Evolutionary conservation across 2,329 filamentous ascomycete genomes (phyloP), one percentile per base, ranked within the genome.

Genomic region (Clonostachys chloroleuca): DNA sequence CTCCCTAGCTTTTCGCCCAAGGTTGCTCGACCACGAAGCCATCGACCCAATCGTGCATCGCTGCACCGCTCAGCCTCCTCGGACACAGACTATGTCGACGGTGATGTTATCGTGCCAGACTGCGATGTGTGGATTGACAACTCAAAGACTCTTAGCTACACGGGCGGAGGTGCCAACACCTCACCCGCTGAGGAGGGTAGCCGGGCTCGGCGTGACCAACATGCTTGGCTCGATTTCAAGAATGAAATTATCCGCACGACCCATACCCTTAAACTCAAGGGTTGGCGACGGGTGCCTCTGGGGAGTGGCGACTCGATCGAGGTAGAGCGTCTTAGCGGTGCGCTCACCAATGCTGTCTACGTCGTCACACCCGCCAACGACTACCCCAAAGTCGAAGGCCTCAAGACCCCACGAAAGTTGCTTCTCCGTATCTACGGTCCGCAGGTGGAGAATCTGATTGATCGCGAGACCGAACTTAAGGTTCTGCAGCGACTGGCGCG

Each of bases 281-380:
- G 92, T 10, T 99, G 94, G 94, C 83, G 92, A 46, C 84, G 84
- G 50, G 83, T 99, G 1, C 80, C 89, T 0, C 69, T 92, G 45
- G 86, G 89, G 12, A 73, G 75, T 52, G 87, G 86, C 53, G 80
- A 82, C 44, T 74, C 73, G 36, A 84, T 94, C 52, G 77, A 77
- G 3, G 86, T 94, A 6, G 79, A 88, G 65, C 80, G 89, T 44
- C 73, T 95, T 30, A 96, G 92, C 63, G 94, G 94, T 51, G 94
- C 94, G 9, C 70, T 99, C 55, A 99, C 94, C 17, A 99, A 99
- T 62, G 91, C 92, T 12, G 92, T 99, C 35, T 99, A 97, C 61
- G 91, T 96, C 44, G 91, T 97, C 18, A 87, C 83, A 2, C 92
- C 92, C 2, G 92, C 92, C 0, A 72, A 80, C 37, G 75, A 87